phyloP scores from a whole-genome alignment of 2,329 filamentous ascomycete species.

The Plenodomus biglobosus region DNA sequence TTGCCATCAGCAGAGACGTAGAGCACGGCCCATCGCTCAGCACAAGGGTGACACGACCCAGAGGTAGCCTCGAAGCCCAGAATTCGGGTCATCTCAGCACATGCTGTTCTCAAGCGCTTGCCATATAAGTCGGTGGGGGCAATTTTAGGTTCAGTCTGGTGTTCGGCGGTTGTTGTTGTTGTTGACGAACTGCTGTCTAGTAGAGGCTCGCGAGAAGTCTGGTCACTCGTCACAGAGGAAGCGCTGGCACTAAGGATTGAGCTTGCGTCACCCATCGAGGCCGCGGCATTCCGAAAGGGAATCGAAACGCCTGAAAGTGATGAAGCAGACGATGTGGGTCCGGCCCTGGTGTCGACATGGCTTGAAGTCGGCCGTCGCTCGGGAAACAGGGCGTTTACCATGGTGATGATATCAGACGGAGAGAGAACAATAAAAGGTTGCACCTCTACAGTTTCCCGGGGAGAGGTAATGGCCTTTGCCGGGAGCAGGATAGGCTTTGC shows the following conservation, averaged over 20 bases:
- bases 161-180: constrained; percentile 28
- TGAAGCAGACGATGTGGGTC: constrained; percentile 51
- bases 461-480: constrained; percentile 70
- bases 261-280: constrained; percentile 60
- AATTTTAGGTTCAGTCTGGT: constrained; percentile 52
- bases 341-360: constrained; percentile 51
- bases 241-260: constrained; percentile 73
- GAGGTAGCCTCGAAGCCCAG: constrained; percentile 66
- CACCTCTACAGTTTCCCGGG: constrained; percentile 75
- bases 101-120: constrained; percentile 62
- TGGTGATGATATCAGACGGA: constrained; percentile 74
- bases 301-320: constrained; percentile 53
- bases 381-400: constrained; percentile 83
- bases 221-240: constrained; percentile 72
- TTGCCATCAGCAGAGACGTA: constrained; percentile 76
- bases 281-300: constrained; percentile 56
- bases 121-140: constrained; percentile 47
- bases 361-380: constrained; percentile 66
- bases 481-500: constrained; percentile 64
- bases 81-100: constrained; percentile 70
- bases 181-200: constrained; percentile 50
- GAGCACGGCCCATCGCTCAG: constrained; percentile 79
- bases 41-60: constrained; percentile 74
- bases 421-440: constrained; percentile 79
- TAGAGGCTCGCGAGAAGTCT: constrained; percentile 65